Evolutionary conservation across 2,329 filamentous ascomycete genomes (phyloP).

Genomic region (Trichoderma koningii): DNA sequence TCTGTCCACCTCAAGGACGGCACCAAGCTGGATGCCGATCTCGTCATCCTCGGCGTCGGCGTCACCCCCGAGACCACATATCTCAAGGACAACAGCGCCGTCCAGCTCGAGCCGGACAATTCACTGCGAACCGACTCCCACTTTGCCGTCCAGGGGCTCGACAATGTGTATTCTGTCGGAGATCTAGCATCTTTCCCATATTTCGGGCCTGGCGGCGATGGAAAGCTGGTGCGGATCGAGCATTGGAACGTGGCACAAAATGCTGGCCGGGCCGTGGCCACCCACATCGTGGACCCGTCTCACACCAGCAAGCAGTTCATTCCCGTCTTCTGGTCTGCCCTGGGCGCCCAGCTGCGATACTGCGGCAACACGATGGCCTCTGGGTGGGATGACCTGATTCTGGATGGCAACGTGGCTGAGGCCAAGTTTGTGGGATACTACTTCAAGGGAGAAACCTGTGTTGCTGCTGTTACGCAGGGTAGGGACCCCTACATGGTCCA

Average conservation of each 20-base stretch:
- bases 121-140: conserved; percentile 78
- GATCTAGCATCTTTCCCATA: conserved; percentile 97
- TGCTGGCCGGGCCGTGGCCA: conserved; percentile 76
- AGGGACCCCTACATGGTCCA: conserved; percentile 85
- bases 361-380: conserved; percentile 73
- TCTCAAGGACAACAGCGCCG: conserved; percentile 68
- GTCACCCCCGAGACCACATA: conserved; percentile 84
- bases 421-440: conserved; percentile 90
- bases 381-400: conserved; percentile 83
- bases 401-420: conserved; percentile 75
- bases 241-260: conserved; percentile 99
- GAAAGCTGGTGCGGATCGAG: conserved; percentile 78
- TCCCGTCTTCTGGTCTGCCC: conserved; percentile 94
- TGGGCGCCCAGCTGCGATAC: conserved; percentile 88
- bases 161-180: conserved; percentile 88
- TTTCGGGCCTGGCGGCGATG: conserved; percentile 80
- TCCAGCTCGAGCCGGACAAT: conserved; percentile 80
- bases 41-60: conserved; percentile 90
- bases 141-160: conserved; percentile 73
- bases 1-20: conserved; percentile 83
- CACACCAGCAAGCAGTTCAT: conserved; percentile 70
- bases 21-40: conserved; percentile 78
- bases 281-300: conserved; percentile 69
- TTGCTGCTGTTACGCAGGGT: conserved; percentile 89
- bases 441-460: conserved; percentile 78